These are phyloP conservation scores for Penicillium decumbens DNA, from an alignment of 2,329 filamentous ascomycete genomes.

Conservation along the genomic window DNA sequence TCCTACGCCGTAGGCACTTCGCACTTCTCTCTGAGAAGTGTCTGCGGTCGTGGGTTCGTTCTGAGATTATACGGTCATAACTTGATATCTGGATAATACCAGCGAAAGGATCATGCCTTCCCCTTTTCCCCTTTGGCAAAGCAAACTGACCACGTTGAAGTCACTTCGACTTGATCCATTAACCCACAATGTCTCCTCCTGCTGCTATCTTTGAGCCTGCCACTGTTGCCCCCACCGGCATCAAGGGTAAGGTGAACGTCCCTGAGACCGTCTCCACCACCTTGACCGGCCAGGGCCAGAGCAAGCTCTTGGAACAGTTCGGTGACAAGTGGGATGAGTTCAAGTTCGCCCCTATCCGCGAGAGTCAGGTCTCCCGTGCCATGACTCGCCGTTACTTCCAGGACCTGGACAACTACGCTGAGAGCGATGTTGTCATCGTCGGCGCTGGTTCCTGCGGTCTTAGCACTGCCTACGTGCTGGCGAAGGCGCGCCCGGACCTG, in stretches of 20 bases:
- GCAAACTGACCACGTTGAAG: slow-evolving; percentile 33
- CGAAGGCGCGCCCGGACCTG: slow-evolving; percentile 76
- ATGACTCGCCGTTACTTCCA: slow-evolving; percentile 92
- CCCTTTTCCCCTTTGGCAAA: slow-evolving; percentile 40
- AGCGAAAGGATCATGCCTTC: slow-evolving; percentile 98
- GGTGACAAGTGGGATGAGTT: slow-evolving; percentile 76
- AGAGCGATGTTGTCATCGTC: slow-evolving; percentile 90
- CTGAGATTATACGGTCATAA: slow-evolving; percentile 86
- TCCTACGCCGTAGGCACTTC: slow-evolving; percentile 27
- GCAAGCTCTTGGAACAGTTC: slow-evolving; percentile 60
- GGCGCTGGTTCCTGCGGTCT: slow-evolving; percentile 86
- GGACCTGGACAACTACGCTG: slow-evolving; percentile 82
- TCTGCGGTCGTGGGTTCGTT: slow-evolving; percentile 32
- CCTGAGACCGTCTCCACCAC: slow-evolving; percentile 41
- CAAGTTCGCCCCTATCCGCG: slow-evolving; percentile 78
- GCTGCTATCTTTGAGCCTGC: slow-evolving; percentile 57
- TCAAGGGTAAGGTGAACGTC: slow-evolving; percentile 45
- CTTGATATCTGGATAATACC: slow-evolving; percentile 97
- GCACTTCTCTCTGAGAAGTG: slow-evolving; percentile 6
- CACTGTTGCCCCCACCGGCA: slow-evolving; percentile 34
- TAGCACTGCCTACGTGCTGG: slow-evolving; percentile 77
- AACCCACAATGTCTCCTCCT: slow-evolving; percentile 69
- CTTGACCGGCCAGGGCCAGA: slow-evolving; percentile 42
- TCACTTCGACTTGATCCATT: slow-evolving; percentile 27
- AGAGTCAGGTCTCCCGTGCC: slow-evolving; percentile 85